These are phyloP conservation scores for Xylariales sp. DNA, from an alignment of 2,329 filamentous ascomycete genomes.

Conservation along the genomic window DNA sequence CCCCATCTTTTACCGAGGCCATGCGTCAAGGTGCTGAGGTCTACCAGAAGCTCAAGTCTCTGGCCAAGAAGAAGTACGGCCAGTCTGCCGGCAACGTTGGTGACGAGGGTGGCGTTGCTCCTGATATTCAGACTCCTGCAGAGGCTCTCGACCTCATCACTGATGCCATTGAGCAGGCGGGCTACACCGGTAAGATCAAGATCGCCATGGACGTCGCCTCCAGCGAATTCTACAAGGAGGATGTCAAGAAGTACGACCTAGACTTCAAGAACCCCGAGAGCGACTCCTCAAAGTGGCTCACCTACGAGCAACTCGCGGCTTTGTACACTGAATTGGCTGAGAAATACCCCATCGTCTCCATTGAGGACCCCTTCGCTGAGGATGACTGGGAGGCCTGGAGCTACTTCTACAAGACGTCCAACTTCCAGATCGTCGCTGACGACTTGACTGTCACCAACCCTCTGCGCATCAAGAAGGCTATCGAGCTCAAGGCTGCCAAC, in stretches of 20 bases:
- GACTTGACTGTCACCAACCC: constrained; percentile 99
- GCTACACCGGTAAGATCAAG: constrained; percentile 93
- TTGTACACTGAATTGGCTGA: constrained; percentile 80
- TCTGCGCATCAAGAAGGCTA: constrained; percentile 98
- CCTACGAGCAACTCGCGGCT: constrained; percentile 92
- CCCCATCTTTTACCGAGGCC: constrained; percentile 89
- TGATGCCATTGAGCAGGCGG: constrained; percentile 87
- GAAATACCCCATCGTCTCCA: constrained; percentile 98
- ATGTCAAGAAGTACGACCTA: constrained; percentile 98
- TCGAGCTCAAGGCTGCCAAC: constrained; percentile 98
- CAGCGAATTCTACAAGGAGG: constrained; percentile 98
- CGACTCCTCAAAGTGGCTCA: constrained; percentile 96
- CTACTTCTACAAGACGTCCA: constrained; percentile 99
- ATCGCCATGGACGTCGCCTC: constrained; percentile 99
- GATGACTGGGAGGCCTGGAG: constrained; percentile 99
- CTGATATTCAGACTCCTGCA: constrained; percentile 94
- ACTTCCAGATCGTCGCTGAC: constrained; percentile 98
- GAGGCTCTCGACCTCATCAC: constrained; percentile 97
- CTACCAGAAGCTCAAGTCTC: constrained; percentile 94
- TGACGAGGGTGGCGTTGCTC: constrained; percentile 98
- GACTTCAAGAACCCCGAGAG: constrained; percentile 99
- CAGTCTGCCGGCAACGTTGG: constrained; percentile 98
- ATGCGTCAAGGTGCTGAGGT: constrained; percentile 96
- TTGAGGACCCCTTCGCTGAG: constrained; percentile 99
- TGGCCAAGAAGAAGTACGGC: constrained; percentile 99